A percentile compares a stretch with the other conserved stretches of the same genome.
Conservation (phyloP, 257 asterid species). For the Cordia subcordata region DNA sequence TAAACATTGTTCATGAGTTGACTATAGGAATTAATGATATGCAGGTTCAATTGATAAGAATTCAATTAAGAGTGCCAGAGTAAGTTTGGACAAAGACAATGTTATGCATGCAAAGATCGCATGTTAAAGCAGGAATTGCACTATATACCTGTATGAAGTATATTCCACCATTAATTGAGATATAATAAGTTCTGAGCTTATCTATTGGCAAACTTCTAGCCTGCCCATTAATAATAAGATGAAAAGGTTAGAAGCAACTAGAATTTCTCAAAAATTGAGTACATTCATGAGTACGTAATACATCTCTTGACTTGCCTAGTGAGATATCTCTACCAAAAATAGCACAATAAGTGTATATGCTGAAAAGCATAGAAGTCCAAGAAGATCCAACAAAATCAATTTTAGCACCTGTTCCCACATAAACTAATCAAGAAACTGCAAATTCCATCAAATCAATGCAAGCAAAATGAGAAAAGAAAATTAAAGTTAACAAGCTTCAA, state of each 20-base stretch:
- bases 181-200: conserved; percentile 66
- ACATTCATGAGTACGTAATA: background rate
- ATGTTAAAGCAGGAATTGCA: background rate
- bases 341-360: conserved; percentile 85
- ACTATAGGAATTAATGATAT: no score
- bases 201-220: conserved; percentile 92
- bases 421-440: background rate
- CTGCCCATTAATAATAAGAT: conserved; percentile 46
- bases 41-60: no score
- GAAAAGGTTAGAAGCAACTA: conserved; percentile 13
- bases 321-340: conserved; percentile 95
- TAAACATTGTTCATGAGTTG: no score
- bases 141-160: conserved; percentile 77
- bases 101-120: background rate
- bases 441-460: background rate
- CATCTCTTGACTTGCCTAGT: conserved; percentile 57
- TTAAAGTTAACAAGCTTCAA: no score
- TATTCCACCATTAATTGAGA: conserved; percentile 57
- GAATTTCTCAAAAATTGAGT: background rate
- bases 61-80: no score
- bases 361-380: conserved; percentile 90
- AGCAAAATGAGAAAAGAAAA: no score
- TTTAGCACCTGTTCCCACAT: conserved; percentile 52
- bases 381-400: conserved; percentile 65
- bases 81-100: no score